These are phyloP conservation scores for Closterium sp. DNA, from an alignment of 139 green algal species.

Conservation along the genomic window DNA sequence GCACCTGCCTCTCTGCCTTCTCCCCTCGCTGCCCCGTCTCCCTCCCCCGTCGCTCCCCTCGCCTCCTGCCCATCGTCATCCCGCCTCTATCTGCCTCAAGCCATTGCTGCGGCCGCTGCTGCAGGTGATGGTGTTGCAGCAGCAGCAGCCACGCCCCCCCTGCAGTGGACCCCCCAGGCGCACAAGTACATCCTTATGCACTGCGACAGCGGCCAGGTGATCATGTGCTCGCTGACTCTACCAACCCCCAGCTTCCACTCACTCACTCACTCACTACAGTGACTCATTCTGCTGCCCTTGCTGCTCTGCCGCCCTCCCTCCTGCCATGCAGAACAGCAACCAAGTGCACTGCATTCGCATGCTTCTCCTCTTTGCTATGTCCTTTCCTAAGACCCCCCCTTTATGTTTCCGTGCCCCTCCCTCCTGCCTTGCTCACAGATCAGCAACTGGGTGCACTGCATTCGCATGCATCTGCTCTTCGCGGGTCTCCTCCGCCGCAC, in stretches of 20 bases:
- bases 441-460: background rate
- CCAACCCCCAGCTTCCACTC: no score
- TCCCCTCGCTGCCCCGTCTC: background rate
- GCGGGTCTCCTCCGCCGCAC: background rate
- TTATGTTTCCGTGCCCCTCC: no score
- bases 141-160: background rate
- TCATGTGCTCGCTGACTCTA: background rate
- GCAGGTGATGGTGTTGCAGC: background rate
- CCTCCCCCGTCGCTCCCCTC: background rate
- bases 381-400: no score
- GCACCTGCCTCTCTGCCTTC: background rate
- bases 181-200: background rate
- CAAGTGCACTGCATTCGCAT: no score
- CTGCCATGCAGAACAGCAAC: no score
- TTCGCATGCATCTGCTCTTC: background rate
- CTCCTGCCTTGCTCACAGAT: background rate
- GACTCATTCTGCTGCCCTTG: no score
- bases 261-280: no score
- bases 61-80: background rate
- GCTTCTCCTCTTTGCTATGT: no score
- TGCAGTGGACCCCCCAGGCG: background rate
- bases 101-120: no score
- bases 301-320: background rate
- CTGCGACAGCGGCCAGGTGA: background rate
- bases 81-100: background rate